Base-by-base conservation (phyloP, 768 basidiomycete genomes). In the Arthromyces matolae region DNA sequence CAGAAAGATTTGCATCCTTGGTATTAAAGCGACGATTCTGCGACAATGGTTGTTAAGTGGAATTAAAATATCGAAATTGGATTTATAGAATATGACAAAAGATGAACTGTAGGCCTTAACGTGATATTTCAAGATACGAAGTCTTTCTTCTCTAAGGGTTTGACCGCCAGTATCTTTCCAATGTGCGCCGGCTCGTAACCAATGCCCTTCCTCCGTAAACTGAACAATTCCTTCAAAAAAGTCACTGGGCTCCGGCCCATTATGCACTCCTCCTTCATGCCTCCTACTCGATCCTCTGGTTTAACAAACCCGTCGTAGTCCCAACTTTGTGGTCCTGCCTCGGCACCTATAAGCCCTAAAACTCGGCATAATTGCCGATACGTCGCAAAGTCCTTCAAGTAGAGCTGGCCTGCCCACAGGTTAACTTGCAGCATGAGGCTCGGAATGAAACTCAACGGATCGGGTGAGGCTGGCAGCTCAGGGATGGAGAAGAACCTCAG, bases 331-430 rank as follows among this genome's bases (percentile, higher is more conserved):
- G n/a, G 31, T 41, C 33, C 47, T 24, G 43, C 25, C 20, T 59
- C 51, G 33, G 43, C 47, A 6, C 57, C 42, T 23, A 64, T 54
- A 9, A 75, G 19, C 3, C 74, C 67, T 25, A 78, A 56, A 45
- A 69, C 59, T 20, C 57, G 50, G 47, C 75, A 75, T 12, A 71
- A 28, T 1, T 47, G 53, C 23, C 50, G 50, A 42, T 76, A 77
- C 2, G 65, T 54, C 9, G 47, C 48, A 20, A 64, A 55, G 19
- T 68, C 55, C 8, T 56, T 57, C 29, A 75, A 45, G 45, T 70
- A 78, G 3, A 78, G 61, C 45, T 78, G 73, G 3, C 73, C 76
- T 12, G 74, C 71, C 53, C 70, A 75, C 24, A 76, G 49, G 31
- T 71, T 74, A 28, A 78, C 58, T 37, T 75, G 71, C 20, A 50